Percentiles rank a stretch among this genome's conserved stretches.
Conservation (phyloP, 768 basidiomycete species). For the Rhizopogon vinicolor region DNA sequence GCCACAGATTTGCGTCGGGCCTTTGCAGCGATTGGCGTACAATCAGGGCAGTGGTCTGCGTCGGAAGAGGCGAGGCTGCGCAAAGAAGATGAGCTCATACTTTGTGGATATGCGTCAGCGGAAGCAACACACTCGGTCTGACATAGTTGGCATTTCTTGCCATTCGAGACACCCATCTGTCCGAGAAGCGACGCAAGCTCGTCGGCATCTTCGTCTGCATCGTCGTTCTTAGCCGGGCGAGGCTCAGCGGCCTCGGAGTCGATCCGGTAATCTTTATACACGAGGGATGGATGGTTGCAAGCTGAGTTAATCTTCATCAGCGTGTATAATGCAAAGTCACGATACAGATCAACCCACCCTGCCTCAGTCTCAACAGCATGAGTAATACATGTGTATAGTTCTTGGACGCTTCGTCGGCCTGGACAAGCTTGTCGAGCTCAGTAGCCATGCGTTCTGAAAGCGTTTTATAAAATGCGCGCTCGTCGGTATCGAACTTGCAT, state of each 20-base stretch:
- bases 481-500: constrained; percentile 73
- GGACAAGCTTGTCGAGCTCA: constrained; percentile 64
- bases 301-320: constrained; percentile 39
- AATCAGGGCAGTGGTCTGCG: constrained; percentile 52
- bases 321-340: background rate
- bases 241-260: constrained; percentile 79
- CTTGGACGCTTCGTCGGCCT: constrained; percentile 41
- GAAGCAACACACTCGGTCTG: constrained; percentile 52
- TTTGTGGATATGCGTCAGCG: background rate
- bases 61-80: constrained; percentile 10
- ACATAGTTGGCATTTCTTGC: constrained; percentile 76
- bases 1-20: constrained; percentile 35
- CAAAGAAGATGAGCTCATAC: background rate
- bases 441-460: constrained; percentile 64
- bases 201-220: constrained; percentile 58
- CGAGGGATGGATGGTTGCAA: constrained; percentile 84
- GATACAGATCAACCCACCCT: constrained; percentile 51
- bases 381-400: constrained; percentile 70
- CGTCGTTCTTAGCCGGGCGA: constrained; percentile 45
- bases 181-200: constrained; percentile 74
- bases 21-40: constrained; percentile 47
- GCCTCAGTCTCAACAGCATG: constrained; percentile 76
- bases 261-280: constrained; percentile 67
- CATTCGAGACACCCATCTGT: constrained; percentile 53
- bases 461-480: constrained; percentile 74